Evolutionary conservation across 129 eudicot genomes (phyloP), one percentile per base, ranked within the genome.

Genomic region (Centaurea solstitialis): DNA sequence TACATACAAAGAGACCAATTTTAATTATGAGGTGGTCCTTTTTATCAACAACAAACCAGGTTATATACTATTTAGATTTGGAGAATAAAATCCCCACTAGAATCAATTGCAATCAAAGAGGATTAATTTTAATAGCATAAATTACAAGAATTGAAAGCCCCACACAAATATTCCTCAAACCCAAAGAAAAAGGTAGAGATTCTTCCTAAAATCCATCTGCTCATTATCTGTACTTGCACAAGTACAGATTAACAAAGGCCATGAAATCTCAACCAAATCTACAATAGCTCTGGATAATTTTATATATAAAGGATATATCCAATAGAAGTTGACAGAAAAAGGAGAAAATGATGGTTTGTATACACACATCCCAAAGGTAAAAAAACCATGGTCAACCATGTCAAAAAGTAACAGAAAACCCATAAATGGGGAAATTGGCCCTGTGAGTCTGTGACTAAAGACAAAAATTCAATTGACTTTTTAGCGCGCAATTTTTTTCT

Each of bases 201-300:
- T 64, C 30, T 68, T 78, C 72, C 47, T 67, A 20, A 40, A 66
- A 65, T 77, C 72, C 50, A 28, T 38, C 80, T 64, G 64, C 73
- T 73, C 61, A 26, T 26, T 26, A 78, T 78, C 81, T 78, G 81
- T 53, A 53, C 64, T 53, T 53, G 64, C 64, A 53, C 21, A 53
- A 53, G 64, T 53, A 53, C 64, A 53, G 7, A 53, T 15, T 53
- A 53, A 53, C 64, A 53, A 53, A 53, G 21, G 21, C 64, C 64
- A 53, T 53, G 7, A 53, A 53, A 53, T 26, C 30, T 53, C 64
- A 53, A 5, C 64, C 64, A 53, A 53, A 53, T 53, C 64, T 17
- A 53, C 7, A 15, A 7, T 15, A 3, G 17, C 3, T 20, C 62
- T 50, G 17, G 3, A 45, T 8, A 10, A 12, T 50, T 45, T 13